Percentiles rank a stretch among this genome's conserved stretches.
These are phyloP conservation scores for Acacia concinna DNA, from an alignment of 331 rosid genomes.

Conservation along the genomic window DNA sequence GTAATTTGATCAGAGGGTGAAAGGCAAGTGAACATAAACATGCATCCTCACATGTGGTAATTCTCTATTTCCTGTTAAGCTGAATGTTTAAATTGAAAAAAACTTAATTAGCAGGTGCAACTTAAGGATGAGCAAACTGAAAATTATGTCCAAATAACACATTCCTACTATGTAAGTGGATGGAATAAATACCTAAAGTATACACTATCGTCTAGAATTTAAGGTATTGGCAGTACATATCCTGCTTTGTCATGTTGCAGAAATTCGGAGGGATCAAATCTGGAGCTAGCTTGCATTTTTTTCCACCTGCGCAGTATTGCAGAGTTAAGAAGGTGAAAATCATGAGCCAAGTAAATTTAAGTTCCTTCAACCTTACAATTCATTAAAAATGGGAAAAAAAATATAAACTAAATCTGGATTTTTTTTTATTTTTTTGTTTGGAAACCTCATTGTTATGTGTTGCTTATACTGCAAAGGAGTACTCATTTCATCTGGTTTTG, in stretches of 20 bases:
- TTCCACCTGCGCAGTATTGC: background rate
- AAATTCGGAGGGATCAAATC: background rate
- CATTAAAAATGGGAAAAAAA: background rate
- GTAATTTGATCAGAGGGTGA: background rate
- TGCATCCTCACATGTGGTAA: background rate
- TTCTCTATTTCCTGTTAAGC: background rate
- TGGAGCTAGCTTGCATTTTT: background rate
- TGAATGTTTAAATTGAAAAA: background rate
- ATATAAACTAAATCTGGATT: background rate
- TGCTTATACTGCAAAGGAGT: background rate
- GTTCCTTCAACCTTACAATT: background rate
- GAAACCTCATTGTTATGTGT: background rate
- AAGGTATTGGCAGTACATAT: background rate
- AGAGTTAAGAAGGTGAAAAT: background rate
- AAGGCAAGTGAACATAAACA: background rate
- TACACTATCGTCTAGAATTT: conserved; percentile 5
- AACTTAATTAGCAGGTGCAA: too few species aligned
- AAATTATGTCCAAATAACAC: background rate
- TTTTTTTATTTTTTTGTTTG: too few species aligned
- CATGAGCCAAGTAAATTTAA: background rate
- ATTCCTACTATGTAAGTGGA: background rate
- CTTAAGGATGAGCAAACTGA: background rate
- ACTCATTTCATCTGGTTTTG: background rate
- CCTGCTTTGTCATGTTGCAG: background rate
- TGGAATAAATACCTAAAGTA: conserved; percentile 57